Percentiles rank a stretch among this genome's conserved stretches.
Evolutionary conservation across 163 green algal species (phyloP).

Genomic region (Chlamydomonas reinhardtii): DNA sequence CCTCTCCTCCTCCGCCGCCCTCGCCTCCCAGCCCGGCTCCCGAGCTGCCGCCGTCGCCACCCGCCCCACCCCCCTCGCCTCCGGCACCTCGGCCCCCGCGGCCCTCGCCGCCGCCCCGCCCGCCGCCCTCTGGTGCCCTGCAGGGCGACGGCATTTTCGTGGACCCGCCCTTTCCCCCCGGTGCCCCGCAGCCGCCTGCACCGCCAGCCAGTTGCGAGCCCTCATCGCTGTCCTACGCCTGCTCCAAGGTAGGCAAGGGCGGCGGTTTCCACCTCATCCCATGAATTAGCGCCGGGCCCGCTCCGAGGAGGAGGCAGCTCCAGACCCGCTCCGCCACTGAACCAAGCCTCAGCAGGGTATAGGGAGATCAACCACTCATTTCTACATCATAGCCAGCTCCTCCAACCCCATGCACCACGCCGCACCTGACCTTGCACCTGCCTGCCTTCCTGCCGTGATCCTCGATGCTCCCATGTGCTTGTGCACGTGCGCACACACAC

Average conservation of each 20-base stretch:
- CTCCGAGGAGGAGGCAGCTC: no score
- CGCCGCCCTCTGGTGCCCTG: not conserved
- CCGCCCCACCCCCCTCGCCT: not conserved
- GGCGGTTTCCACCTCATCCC: no score
- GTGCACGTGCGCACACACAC: no score
- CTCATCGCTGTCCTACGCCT: slow-evolving; percentile 6
- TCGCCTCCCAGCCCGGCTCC: not conserved
- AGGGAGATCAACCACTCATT: no score
- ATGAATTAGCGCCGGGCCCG: no score
- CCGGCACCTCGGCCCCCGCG: not conserved
- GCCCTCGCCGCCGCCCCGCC: not conserved
- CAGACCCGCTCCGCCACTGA: no score
- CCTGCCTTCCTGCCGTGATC: no score
- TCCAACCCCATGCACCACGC: no score
- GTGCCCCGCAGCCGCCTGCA: not conserved
- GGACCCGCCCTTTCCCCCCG: not conserved
- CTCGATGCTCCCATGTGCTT: no score
- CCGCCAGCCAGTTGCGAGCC: not conserved
- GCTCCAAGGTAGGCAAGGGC: not conserved
- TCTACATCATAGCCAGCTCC: no score
- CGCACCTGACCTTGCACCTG: no score
- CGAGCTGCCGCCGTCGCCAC: not conserved
- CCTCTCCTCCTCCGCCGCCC: not conserved
- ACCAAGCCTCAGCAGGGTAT: no score
- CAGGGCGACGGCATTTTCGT: not conserved